A percentile compares a stretch with the other conserved stretches of the same genome.
Conservation (phyloP, 2,329 filamentous ascomycete genomes). For the Penicillium fuscoglaucum region DNA sequence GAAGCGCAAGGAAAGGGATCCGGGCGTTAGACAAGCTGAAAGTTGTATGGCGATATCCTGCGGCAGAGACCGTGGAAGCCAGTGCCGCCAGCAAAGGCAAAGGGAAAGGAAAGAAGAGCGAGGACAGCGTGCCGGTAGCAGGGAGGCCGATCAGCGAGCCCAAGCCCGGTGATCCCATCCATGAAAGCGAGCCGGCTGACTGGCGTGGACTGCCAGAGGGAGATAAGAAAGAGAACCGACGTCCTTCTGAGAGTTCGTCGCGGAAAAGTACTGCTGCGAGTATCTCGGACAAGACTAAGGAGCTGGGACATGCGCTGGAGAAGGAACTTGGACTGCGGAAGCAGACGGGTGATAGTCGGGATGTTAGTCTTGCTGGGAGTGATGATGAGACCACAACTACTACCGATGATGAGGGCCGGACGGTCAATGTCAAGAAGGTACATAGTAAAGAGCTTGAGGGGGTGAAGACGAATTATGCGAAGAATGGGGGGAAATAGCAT, state of each 20-base stretch:
- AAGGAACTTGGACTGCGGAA: conserved; percentile 69
- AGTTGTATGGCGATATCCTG: conserved; percentile 72
- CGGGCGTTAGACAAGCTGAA: conserved; percentile 77
- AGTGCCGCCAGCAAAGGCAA: not conserved
- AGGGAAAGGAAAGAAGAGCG: conserved; percentile 24
- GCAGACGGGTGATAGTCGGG: conserved; percentile 63
- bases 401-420: conserved; percentile 29
- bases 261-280: not conserved
- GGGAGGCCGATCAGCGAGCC: conserved; percentile 63
- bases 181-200: conserved; percentile 68
- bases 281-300: conserved; percentile 7
- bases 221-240: conserved; percentile 13
- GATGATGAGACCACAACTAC: conserved; percentile 41
- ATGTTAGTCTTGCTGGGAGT: conserved; percentile 73
- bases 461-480: conserved; percentile 40
- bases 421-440: conserved; percentile 27
- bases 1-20: conserved; percentile 77
- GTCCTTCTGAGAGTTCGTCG: not conserved
- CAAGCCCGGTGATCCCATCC: conserved; percentile 64
- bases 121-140: conserved; percentile 19
- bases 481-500: conserved; percentile 9
- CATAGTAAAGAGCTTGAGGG: conserved; percentile 40
- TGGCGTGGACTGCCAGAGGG: conserved; percentile 64
- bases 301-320: conserved; percentile 18
- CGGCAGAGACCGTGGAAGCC: conserved; percentile 14